Conservation (phyloP, 257 asterid species). For the Scutellaria minor region DNA sequence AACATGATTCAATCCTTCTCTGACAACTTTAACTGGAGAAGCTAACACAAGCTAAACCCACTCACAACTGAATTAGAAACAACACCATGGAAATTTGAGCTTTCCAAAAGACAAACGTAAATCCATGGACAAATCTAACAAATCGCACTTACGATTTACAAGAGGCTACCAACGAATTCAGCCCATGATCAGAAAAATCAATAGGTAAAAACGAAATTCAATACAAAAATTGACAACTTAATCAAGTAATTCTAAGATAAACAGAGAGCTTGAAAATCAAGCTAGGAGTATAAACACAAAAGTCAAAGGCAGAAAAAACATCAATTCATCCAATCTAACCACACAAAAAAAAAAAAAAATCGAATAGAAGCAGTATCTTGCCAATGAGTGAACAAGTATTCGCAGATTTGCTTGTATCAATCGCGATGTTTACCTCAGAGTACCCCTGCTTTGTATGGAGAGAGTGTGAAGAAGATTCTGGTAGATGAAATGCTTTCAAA, state of each 20-base stretch:
- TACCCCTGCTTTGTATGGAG: conserved; percentile 16
- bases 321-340: background rate
- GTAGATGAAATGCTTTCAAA: background rate
- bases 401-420: background rate
- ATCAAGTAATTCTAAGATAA: background rate
- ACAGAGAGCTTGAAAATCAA: conserved; percentile 5
- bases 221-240: background rate
- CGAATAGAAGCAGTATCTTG: background rate
- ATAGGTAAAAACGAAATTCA: background rate
- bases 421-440: conserved; percentile 25
- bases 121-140: background rate
- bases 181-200: background rate
- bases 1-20: background rate
- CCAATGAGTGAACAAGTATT: background rate
- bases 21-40: background rate
- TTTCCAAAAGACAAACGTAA: background rate
- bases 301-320: background rate
- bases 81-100: background rate
- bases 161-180: background rate
- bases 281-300: background rate
- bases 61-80: background rate
- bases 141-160: background rate
- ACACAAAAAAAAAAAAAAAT: background rate
- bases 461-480: conserved; percentile 8
- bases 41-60: too few species aligned